Evolutionary conservation across 2,329 filamentous ascomycete genomes (phyloP).

Genomic region (Cladophialophora chaetospira): DNA sequence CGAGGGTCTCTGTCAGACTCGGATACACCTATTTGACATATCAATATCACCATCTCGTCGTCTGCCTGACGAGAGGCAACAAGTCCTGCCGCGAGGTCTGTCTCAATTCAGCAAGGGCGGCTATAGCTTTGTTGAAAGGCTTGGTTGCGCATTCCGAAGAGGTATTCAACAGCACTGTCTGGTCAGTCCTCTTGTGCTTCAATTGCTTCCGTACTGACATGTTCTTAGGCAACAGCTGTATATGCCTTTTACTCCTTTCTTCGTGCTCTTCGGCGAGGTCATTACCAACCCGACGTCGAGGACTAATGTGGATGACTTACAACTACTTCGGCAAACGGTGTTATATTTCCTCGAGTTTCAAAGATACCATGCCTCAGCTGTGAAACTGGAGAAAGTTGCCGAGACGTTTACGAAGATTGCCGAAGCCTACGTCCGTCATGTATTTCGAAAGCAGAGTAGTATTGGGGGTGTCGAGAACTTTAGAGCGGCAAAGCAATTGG

Average conservation of each 20-base stretch:
- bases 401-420: constrained; percentile 14
- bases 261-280: constrained; percentile 10
- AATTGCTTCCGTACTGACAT: not conserved
- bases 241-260: constrained; percentile 12
- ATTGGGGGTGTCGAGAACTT: not conserved
- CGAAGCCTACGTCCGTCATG: constrained; percentile 9
- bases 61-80: constrained; percentile 1
- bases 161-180: constrained; percentile 11
- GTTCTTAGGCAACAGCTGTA: constrained; percentile 7
- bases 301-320: not conserved
- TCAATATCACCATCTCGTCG: constrained; percentile 8
- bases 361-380: constrained; percentile 8
- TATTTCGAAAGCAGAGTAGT: not conserved
- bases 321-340: constrained; percentile 8
- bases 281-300: constrained; percentile 3
- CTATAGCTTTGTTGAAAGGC: constrained; percentile 1
- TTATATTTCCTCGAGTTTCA: constrained; percentile 13
- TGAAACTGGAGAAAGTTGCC: constrained; percentile 9
- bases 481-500: not conserved
- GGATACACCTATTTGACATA: constrained; percentile 2
- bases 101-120: constrained; percentile 5
- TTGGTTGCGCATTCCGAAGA: constrained; percentile 11
- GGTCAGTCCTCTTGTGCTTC: not conserved
- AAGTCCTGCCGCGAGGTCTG: constrained; percentile 3
- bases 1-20: not conserved